Base-by-base conservation (phyloP, 768 basidiomycete genomes). In the Phallus indusiatus region DNA sequence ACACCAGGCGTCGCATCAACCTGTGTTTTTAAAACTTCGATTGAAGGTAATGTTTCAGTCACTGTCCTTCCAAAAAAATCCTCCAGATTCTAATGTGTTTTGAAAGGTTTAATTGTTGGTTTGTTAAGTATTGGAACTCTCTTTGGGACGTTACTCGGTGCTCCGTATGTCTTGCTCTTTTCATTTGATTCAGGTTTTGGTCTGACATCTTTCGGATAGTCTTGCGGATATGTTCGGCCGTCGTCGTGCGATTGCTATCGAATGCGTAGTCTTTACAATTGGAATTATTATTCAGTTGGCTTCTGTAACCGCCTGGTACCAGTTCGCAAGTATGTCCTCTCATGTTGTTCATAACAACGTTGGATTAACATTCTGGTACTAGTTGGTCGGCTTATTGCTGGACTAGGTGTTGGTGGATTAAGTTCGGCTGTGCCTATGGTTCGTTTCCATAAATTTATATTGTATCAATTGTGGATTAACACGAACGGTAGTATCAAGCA, bases 41-140 rank as follows among this genome's bases (percentile, higher is more conserved):
- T 84, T 10, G 76, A 79, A 56, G 82, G 56, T 50, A 57, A 42
- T 12, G n/a, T 42, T 3, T 14, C 16, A 12, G 42, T 4, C n/a
- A 14, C 42, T 42, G n/a, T 42, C 5, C 12, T 42, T 2, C 42
- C 37, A 47, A 33, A 18, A 35, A 5, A 36, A 10, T 11, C 11
- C 11, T 2, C 6, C 17, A 47, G 17, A 56, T 17, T 28, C n/a
- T 35, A 5, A 24, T 34, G 17, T 22, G 56, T 63, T 16, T 62
- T 28, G 4, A n/a, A 42, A 53, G 71, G 86, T 34, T 75, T 88
- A 50, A 85, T 89, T 61, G 86, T 88, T 55, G 73, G 78, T n/a
- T 70, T 88, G 22, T 75, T 88, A n/a, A 79, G 77, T 12, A 84
- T 88, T 63, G 88, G 87, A 14, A 86, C 86, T 0, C 74, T 87